Evolutionary conservation across 371 early-diverging fungal species (phyloP), one percentile per base, ranked within the genome.

Genomic region (Coemansia sp.): DNA sequence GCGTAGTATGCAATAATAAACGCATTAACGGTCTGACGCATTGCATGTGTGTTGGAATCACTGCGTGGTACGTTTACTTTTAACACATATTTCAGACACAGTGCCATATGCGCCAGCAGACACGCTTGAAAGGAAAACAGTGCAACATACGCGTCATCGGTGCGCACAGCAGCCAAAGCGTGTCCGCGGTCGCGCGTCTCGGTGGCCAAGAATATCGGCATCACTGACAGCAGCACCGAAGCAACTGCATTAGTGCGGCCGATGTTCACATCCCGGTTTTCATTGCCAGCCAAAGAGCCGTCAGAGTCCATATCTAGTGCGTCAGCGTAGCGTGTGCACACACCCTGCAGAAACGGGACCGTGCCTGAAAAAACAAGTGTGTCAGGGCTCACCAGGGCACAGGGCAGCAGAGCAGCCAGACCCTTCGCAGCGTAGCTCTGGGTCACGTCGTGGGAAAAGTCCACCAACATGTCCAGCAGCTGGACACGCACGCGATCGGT

Each of bases 361-460:
- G 63, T 14, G 0, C 54, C 67, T 4, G 18, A 45, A 34, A 16
- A 31, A n/a, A 66, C 59, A 31, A 67, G 21, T 6, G 24, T n/a
- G 7, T 5, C 31, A 2, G 61, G 21, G 8, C 52, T n/a, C 21
- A 63, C 47, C 13, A 60, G 29, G 18, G 34, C 53, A 37, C 56
- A 45, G 50, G 58, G 63, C 50, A 71, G 27, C 57, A 76, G 48
- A 2, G 77, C 64, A 10, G 51, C 61, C 64, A 76, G 65, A 18
- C 68, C 64, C 66, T 76, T 76, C 18, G 72, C 37, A 5, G 77
- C 67, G 22, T 72, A 72, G 24, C 21, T 51, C 63, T 72, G 77
- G 6, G 58, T 27, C 6, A 27, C 26, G 26, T 64, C 59, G 18
- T 42, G 57, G 21, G 22, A 42, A 47, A 61, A 64, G 54, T 71